These are phyloP conservation scores for Salix exigua DNA, from an alignment of 345 rosid species.

Conservation along the genomic window DNA sequence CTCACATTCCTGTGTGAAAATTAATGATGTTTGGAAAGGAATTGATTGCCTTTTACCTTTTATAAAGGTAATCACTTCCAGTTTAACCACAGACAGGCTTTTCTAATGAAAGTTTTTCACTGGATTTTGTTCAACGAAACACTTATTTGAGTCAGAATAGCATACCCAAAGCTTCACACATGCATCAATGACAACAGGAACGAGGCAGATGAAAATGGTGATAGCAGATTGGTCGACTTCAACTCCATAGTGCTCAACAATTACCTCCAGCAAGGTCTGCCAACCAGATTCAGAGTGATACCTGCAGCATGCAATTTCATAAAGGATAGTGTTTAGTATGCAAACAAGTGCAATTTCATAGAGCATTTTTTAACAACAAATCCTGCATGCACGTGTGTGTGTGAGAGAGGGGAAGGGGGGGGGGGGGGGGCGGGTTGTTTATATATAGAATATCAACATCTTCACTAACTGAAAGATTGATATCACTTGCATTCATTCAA, in stretches of 20 bases:
- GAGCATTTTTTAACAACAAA: not conserved
- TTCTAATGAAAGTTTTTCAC: not conserved
- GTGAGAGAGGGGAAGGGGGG: not conserved
- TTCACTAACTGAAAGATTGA: not conserved
- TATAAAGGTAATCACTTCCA: not conserved
- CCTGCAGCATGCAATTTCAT: slow-evolving; percentile 31
- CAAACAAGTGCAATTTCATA: not conserved
- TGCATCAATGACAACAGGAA: slow-evolving; percentile 76
- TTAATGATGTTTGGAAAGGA: not conserved
- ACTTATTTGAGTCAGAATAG: slow-evolving; percentile 1
- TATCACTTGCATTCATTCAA: not conserved
- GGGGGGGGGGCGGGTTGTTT: not conserved
- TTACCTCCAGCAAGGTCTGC: slow-evolving; percentile 67
- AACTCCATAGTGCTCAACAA: slow-evolving; percentile 82
- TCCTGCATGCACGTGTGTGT: not conserved
- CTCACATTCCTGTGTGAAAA: not conserved
- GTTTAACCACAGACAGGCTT: not conserved
- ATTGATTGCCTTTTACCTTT: no score
- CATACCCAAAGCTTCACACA: slow-evolving; percentile 93
- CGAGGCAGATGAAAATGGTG: slow-evolving; percentile 58
- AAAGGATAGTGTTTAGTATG: not conserved
- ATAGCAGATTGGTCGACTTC: slow-evolving; percentile 63
- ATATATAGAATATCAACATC: not conserved
- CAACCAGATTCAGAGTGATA: slow-evolving; percentile 97
- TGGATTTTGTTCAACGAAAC: not conserved